Evolutionary conservation across 768 basidiomycete genomes (phyloP), one percentile per base, ranked within the genome.

Genomic region (Tulasnella sp.): DNA sequence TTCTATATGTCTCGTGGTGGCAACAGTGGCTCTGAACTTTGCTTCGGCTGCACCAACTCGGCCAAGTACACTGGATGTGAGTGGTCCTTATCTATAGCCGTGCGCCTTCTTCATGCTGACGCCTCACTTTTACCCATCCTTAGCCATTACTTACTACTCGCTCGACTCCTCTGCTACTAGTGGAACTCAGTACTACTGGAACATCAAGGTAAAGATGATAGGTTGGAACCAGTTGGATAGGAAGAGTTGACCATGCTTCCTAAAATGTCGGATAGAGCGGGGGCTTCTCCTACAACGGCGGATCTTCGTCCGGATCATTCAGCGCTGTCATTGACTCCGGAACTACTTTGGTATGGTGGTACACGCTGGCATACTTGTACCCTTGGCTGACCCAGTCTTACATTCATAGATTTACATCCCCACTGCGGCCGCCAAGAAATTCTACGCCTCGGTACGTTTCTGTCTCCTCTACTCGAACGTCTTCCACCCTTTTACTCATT

Each of bases 31-130:
- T 84, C 84, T 18, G 82, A 86, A 81, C 84, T 88, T 34, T 86
- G 83, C 84, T 81, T 88, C 64, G 88, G 88, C 18, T 86, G 87
- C 40, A 84, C 83, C 75, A 85, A 88, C 80, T 76, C 83, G 6
- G 77, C 83, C 20, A 85, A 85, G 54, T 86, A 84, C 82, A 83
- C 83, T 64, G 86, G 86, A 1, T 50, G 77, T 78, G 1, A 24
- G 77, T 58, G 7, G 41, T 60, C 24, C 31, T 31, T 34, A 8
- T 64, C 6, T 7, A 7, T 20, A 24, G 24, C 31, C 31, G 40
- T 2, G 24, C 54, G 40, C 20, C 24, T 40, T 8, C 24, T 42
- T 12, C n/a, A 11, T 3, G 8, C 12, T 42, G 34, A 64, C 76
- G 18, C 9, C 5, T 1, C 28, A 14, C 37, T 76, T 64, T 60